Evolutionary conservation across 148 eudicot genomes (phyloP).

Genomic region (Rhododendron kiyosumense): DNA sequence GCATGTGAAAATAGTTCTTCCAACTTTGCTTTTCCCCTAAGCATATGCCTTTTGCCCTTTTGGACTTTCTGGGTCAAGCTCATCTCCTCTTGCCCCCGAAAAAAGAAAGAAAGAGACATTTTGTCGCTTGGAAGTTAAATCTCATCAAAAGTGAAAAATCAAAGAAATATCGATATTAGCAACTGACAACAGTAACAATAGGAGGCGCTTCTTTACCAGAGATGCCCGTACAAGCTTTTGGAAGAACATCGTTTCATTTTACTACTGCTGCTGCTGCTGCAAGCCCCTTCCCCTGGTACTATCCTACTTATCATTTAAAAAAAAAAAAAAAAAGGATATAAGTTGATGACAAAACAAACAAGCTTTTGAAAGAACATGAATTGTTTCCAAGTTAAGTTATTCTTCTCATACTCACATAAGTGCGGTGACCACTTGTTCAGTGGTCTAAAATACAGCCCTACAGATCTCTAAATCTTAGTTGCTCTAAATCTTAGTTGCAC

Average conservation of each 20-base stretch:
- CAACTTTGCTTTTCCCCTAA: slow-evolving; percentile 1
- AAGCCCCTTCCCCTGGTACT: background rate
- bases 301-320: background rate
- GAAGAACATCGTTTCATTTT: background rate
- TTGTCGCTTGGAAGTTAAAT: background rate
- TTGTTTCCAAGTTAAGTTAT: background rate
- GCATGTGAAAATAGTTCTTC: background rate
- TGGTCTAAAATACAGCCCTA: background rate
- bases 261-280: background rate
- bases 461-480: background rate
- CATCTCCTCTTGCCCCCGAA: slow-evolving; percentile 1
- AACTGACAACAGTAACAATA: background rate
- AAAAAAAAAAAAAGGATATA: background rate
- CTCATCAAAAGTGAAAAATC: background rate
- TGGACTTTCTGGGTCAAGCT: slow-evolving; percentile 1
- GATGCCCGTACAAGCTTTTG: background rate
- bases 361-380: background rate
- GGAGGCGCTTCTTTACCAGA: background rate
- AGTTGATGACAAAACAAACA: background rate
- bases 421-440: background rate
- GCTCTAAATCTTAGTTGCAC: no score
- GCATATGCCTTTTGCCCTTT: background rate
- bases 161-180: background rate
- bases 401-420: background rate
- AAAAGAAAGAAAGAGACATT: slow-evolving; percentile 1